Evolutionary conservation across 768 basidiomycete genomes (phyloP).

Genomic region (Mycena galopus): DNA sequence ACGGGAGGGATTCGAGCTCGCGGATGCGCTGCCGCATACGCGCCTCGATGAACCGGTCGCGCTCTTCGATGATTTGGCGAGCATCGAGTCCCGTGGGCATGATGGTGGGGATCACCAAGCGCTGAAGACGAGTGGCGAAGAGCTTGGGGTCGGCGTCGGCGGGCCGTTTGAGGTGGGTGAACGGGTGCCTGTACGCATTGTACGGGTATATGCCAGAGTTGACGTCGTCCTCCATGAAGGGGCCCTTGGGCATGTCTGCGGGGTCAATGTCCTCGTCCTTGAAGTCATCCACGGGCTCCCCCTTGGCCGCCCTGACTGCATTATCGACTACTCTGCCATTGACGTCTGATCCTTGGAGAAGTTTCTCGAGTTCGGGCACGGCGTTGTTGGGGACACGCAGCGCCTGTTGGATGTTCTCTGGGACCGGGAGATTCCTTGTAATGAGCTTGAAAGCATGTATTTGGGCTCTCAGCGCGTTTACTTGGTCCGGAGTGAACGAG

Average conservation of each 20-base stretch:
- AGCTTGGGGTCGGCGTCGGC: constrained; percentile 70
- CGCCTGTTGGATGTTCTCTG: constrained; percentile 77
- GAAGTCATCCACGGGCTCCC: constrained; percentile 61
- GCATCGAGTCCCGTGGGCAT: constrained; percentile 95
- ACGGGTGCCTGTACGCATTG: constrained; percentile 90
- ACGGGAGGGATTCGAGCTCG: constrained; percentile 85
- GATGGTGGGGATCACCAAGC: constrained; percentile 87
- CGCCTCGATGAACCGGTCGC: constrained; percentile 91
- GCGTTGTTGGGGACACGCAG: constrained; percentile 75
- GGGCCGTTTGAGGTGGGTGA: constrained; percentile 80
- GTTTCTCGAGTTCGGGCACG: constrained; percentile 73
- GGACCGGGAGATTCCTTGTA: constrained; percentile 72
- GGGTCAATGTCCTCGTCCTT: constrained; percentile 70
- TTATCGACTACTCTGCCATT: constrained; percentile 77
- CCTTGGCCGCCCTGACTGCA: constrained; percentile 68
- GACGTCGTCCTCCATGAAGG: constrained; percentile 83
- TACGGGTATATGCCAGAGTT: constrained; percentile 91
- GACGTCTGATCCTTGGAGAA: constrained; percentile 71
- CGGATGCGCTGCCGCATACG: constrained; percentile 89
- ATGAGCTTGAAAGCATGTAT: constrained; percentile 87
- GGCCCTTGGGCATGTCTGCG: constrained; percentile 76
- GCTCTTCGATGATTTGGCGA: constrained; percentile 90
- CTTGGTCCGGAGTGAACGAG: constrained; percentile 83
- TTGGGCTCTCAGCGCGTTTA: constrained; percentile 81
- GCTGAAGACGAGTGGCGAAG: constrained; percentile 81